Evolutionary conservation across 2,329 filamentous ascomycete species (phyloP).

Genomic region (Pseudomassariella vexata): DNA sequence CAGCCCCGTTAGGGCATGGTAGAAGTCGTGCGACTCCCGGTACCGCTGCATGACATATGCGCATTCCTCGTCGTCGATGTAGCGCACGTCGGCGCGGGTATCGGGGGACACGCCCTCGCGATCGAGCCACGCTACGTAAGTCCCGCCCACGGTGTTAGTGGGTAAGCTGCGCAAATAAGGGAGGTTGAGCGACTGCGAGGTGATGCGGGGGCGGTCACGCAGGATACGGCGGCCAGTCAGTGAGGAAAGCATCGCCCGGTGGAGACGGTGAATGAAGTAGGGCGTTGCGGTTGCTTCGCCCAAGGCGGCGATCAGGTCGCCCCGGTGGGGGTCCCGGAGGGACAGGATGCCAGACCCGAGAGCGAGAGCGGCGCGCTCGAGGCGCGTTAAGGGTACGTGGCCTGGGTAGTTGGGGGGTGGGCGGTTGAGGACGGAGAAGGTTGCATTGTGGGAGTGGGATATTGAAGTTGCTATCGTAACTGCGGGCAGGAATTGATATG

Average conservation of each 20-base stretch:
- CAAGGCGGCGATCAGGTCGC: slow-evolving; percentile 88
- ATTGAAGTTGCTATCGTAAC: not conserved
- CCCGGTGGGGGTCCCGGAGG: slow-evolving; percentile 71
- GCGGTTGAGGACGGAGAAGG: slow-evolving; percentile 79
- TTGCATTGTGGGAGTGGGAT: slow-evolving; percentile 3
- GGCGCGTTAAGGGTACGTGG: slow-evolving; percentile 78
- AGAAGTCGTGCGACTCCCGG: slow-evolving; percentile 95
- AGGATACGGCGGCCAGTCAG: slow-evolving; percentile 87
- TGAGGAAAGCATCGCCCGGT: slow-evolving; percentile 80
- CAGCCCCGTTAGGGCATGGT: slow-evolving; percentile 87
- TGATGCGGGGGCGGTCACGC: slow-evolving; percentile 82
- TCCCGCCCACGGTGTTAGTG: slow-evolving; percentile 67
- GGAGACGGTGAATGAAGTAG: slow-evolving; percentile 89
- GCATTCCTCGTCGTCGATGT: slow-evolving; percentile 91
- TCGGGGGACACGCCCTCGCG: slow-evolving; percentile 90
- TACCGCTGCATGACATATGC: slow-evolving; percentile 99
- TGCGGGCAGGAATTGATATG: not conserved
- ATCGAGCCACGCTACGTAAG: slow-evolving; percentile 89
- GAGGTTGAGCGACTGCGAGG: slow-evolving; percentile 64
- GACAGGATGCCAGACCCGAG: slow-evolving; percentile 58
- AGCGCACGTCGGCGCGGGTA: slow-evolving; percentile 74
- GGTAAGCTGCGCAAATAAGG: slow-evolving; percentile 67
- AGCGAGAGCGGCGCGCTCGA: slow-evolving; percentile 71
- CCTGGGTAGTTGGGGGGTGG: slow-evolving; percentile 84
- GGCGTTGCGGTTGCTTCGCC: slow-evolving; percentile 92